phyloP scores from a whole-genome alignment of 768 basidiomycete genomes.

The Mycena leptocephala region DNA sequence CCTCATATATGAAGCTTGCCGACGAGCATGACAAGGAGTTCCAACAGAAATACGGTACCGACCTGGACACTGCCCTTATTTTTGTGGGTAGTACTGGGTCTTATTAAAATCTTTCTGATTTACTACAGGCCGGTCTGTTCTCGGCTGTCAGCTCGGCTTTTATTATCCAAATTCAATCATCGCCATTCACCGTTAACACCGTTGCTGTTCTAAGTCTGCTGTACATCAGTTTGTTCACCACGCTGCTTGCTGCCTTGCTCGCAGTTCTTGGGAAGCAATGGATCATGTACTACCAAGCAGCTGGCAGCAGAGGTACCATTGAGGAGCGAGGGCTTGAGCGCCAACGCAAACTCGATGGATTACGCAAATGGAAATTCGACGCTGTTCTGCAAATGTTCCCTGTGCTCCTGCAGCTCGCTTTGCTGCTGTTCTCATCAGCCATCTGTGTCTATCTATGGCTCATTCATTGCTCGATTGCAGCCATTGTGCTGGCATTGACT shows the following conservation, averaged over 20 bases:
- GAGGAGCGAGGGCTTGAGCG: background rate
- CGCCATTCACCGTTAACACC: background rate
- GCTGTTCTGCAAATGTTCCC: background rate
- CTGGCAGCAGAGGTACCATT: background rate
- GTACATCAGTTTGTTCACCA: background rate
- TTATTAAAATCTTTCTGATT: too few relatives aligned
- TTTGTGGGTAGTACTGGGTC: too few relatives aligned
- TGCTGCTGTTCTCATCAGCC: background rate
- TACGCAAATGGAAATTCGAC: background rate
- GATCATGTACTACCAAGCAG: background rate
- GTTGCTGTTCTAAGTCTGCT: background rate
- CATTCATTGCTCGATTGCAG: background rate
- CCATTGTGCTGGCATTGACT: background rate
- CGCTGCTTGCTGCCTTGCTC: background rate
- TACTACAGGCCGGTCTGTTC: too few relatives aligned
- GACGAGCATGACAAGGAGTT: too few relatives aligned
- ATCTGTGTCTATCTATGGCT: background rate
- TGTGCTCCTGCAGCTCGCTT: background rate
- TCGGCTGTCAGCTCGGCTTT: too few relatives aligned
- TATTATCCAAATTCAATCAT: background rate
- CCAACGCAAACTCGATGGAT: background rate
- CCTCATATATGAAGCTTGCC: too few relatives aligned
- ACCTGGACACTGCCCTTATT: too few relatives aligned
- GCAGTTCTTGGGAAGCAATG: background rate
- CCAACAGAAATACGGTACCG: too few relatives aligned